phyloP scores from a whole-genome alignment of 176 grass and related monocot species.

The Aegilops umbellulata region DNA sequence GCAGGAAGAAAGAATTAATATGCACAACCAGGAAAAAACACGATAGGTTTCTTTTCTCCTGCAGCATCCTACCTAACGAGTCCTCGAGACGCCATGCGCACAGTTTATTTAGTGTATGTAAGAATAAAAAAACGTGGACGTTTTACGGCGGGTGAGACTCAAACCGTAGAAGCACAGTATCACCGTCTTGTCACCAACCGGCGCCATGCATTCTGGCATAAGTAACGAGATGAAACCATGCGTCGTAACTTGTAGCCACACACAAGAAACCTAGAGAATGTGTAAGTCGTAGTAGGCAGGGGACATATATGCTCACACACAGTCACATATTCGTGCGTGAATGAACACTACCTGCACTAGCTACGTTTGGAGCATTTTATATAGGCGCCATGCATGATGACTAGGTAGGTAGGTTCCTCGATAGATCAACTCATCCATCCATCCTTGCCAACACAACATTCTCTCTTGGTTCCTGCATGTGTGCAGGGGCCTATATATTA shows the following conservation, averaged over 20 bases:
- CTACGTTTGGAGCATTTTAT: conserved; percentile 11
- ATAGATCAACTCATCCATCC: background rate
- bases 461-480: conserved; percentile 10
- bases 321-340: background rate
- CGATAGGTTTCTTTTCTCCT: background rate
- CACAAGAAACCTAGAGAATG: conserved; percentile 7
- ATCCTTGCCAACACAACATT: conserved; percentile 13
- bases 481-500: background rate
- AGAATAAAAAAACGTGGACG: background rate
- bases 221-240: background rate
- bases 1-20: background rate
- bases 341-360: background rate
- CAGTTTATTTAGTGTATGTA: too few species aligned
- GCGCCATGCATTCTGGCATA: background rate
- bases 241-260: background rate
- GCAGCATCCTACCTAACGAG: too few species aligned
- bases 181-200: background rate
- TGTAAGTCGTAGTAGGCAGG: background rate
- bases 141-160: background rate
- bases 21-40: background rate
- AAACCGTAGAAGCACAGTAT: background rate
- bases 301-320: background rate
- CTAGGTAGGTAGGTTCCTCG: background rate
- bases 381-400: background rate
- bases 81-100: background rate